Conservation (phyloP, 1,139 yeast species). For the Suhomyces bolitotheri region DNA sequence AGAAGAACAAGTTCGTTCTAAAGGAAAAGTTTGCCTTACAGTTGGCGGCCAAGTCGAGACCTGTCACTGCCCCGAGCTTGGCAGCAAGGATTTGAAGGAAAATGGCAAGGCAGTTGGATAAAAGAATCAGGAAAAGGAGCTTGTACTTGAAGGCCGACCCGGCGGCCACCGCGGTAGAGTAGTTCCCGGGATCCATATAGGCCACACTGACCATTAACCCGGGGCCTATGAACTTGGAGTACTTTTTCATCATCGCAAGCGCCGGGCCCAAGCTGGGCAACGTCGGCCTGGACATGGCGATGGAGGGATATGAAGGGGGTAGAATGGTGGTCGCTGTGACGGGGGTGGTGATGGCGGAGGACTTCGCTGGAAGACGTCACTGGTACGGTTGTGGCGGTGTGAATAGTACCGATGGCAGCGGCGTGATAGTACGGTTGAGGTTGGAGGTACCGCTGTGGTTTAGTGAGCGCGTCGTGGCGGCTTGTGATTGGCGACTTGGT, state of each 20-base stretch:
- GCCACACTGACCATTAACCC: constrained; percentile 95
- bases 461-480: too few relatives aligned
- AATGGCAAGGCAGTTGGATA: constrained; percentile 86
- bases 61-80: constrained; percentile 83
- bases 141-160: constrained; percentile 87
- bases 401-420: too few relatives aligned
- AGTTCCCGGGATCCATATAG: constrained; percentile 97
- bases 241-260: constrained; percentile 39
- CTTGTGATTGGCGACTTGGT: too few relatives aligned
- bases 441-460: too few relatives aligned
- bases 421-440: too few relatives aligned
- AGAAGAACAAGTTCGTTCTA: constrained; percentile 57
- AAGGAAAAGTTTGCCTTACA: constrained; percentile 74
- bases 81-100: constrained; percentile 81
- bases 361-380: too few relatives aligned
- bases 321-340: background rate
- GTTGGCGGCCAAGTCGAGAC: constrained; percentile 75
- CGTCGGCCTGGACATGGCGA: constrained; percentile 1
- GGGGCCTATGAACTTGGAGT: constrained; percentile 77
- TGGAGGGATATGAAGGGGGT: background rate
- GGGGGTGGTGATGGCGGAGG: background rate
- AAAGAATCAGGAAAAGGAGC: constrained; percentile 72
- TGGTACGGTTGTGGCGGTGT: too few relatives aligned
- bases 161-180: constrained; percentile 91
- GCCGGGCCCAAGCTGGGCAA: constrained; percentile 1